Evolutionary conservation across 305 asterid genomes (phyloP).

Genomic region (Fraxinus xanthoxyloides): DNA sequence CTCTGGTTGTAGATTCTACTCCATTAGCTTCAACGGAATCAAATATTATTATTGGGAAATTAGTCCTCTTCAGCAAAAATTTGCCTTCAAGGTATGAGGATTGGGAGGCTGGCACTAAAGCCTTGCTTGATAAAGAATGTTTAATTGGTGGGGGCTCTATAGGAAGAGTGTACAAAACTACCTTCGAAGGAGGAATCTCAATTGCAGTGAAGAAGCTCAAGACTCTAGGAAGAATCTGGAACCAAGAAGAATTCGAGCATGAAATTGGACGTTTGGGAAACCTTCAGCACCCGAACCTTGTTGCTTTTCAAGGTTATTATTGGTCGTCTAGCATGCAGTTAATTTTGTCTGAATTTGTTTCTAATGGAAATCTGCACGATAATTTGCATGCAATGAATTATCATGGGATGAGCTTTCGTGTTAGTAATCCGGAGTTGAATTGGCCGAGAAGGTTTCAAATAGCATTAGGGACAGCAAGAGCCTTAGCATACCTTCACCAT

Average conservation of each 20-base stretch:
- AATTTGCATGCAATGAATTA: constrained; percentile 58
- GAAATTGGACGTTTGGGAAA: constrained; percentile 70
- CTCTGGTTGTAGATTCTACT: constrained; percentile 57
- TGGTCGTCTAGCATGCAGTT: constrained; percentile 86
- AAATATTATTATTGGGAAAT: constrained; percentile 66
- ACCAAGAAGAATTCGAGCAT: constrained; percentile 85
- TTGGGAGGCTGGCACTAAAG: constrained; percentile 92
- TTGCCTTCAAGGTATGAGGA: constrained; percentile 80
- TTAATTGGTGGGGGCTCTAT: constrained; percentile 78
- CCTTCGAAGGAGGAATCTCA: constrained; percentile 67
- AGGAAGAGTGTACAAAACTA: constrained; percentile 76
- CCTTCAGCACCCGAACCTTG: constrained; percentile 68
- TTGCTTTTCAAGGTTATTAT: constrained; percentile 73
- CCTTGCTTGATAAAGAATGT: constrained; percentile 83
- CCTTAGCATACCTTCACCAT: constrained; percentile 77
- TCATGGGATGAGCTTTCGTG: constrained; percentile 61
- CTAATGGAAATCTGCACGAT: constrained; percentile 69
- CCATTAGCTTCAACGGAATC: constrained; percentile 72
- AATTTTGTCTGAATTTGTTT: constrained; percentile 60
- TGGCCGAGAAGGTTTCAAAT: constrained; percentile 77
- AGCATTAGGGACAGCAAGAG: constrained; percentile 76
- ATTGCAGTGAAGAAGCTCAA: constrained; percentile 87
- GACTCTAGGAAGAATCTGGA: constrained; percentile 67
- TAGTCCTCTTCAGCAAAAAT: constrained; percentile 76
- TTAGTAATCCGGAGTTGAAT: constrained; percentile 59